Evolutionary conservation across 371 early-diverging fungal species (phyloP), one percentile per base, ranked within the genome.

Genomic region (Batkoa obscura): DNA sequence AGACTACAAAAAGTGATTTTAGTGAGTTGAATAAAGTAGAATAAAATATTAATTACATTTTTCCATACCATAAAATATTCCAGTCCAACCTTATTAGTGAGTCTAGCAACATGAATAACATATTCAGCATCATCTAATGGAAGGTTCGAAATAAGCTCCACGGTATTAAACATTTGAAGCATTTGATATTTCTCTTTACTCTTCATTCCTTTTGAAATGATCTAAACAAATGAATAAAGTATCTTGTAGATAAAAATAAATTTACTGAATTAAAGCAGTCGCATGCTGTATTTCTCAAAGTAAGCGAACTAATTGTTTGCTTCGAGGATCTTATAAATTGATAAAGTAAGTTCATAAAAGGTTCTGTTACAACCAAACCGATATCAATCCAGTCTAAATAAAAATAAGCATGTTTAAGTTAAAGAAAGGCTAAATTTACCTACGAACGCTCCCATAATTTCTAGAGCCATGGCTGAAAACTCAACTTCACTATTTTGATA

Each of bases 121-220:
- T 90, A 88, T 30, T 84, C 85, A 1, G 71, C 66, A 35, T 84
- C 82, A 71, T 73, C 48, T 5, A 58, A 38, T 38, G 32, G 10
- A 30, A n/a, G 46, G 31, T 72, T 68, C 9, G 64, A 66, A 62
- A 92, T 63, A 1, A 83, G 70, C 9, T 76, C 75, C 2, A 81
- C 73, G 8, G 90, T 61, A 56, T 79, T 75, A 41, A 95, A 72
- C 59, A 81, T 72, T 66, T 83, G 83, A 53, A 94, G 74, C 62
- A 95, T 73, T 42, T 74, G 76, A 47, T 94, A 66, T 66, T 94
- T 94, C 59, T 93, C 94, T 57, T 72, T 55, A 0, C 88, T 79
- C 51, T 75, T 71, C 94, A 93, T 95, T 34, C 96, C 96, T 62
- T 95, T 95, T 57, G 74, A 75, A 33, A 91, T 74, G 57, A 94